Evolutionary conservation across 306 rosid species (phyloP).

Genomic region (Castanea crenata): DNA sequence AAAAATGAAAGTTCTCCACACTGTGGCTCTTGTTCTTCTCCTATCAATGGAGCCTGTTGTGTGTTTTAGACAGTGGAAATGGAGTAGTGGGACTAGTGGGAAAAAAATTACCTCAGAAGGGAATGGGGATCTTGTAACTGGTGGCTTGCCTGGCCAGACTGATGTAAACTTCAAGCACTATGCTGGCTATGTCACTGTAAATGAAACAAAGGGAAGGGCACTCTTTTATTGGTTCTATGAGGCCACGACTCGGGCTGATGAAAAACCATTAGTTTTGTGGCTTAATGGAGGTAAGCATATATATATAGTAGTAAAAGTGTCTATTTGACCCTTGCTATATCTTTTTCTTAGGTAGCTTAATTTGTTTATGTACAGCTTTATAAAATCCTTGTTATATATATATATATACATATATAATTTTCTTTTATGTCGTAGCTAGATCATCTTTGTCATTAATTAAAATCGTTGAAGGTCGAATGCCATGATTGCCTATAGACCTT

Average conservation of each 20-base stretch:
- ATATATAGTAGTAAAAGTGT: not conserved
- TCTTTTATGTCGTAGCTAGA: too few relatives aligned
- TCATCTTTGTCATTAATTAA: too few relatives aligned
- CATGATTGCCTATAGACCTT: not conserved
- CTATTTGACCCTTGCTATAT: too few relatives aligned
- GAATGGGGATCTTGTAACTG: conserved; percentile 52
- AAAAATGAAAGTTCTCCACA: conserved; percentile 19
- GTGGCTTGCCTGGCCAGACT: conserved; percentile 71
- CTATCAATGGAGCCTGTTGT: conserved; percentile 30
- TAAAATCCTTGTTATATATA: not conserved
- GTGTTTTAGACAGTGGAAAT: conserved; percentile 40
- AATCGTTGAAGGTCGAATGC: too few relatives aligned
- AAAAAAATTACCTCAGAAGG: conserved; percentile 29
- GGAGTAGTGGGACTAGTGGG: conserved; percentile 5
- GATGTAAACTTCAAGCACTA: conserved; percentile 56
- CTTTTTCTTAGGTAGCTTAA: too few relatives aligned
- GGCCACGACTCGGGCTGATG: conserved; percentile 47
- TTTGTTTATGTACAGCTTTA: not conserved
- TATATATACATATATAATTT: too few relatives aligned
- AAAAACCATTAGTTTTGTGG: conserved; percentile 81
- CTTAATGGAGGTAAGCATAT: conserved; percentile 75
- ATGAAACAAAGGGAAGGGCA: conserved; percentile 53
- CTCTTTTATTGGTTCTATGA: conserved; percentile 90
- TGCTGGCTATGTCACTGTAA: conserved; percentile 67
- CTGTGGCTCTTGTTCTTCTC: conserved; percentile 20